Conservation (phyloP, 2,329 filamentous ascomycete species). For the Periconia sp. region DNA sequence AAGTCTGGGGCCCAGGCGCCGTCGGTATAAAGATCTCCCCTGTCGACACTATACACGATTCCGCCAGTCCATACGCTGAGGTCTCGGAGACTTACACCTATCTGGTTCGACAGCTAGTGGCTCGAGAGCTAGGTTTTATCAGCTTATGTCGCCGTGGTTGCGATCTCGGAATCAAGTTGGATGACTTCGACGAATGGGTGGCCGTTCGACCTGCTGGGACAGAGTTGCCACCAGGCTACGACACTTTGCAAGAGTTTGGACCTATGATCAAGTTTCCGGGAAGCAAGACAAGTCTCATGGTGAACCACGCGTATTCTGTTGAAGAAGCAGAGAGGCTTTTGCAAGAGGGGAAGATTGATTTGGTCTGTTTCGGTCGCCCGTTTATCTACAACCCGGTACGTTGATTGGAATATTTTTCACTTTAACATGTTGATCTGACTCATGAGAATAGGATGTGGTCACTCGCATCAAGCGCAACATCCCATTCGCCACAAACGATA, state of each 20-base stretch:
- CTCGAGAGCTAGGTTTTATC: constrained; percentile 7
- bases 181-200: too few relatives aligned
- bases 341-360: constrained; percentile 21
- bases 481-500: constrained; percentile 23
- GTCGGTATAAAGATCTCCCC: constrained; percentile 37
- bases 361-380: constrained; percentile 25
- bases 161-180: too few relatives aligned
- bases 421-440: background rate
- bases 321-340: constrained; percentile 26
- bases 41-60: constrained; percentile 22
- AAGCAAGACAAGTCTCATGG: constrained; percentile 30
- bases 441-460: constrained; percentile 13
- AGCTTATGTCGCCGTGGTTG: constrained; percentile 10
- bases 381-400: constrained; percentile 31
- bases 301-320: constrained; percentile 29
- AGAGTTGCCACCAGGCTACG: too few relatives aligned
- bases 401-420: background rate
- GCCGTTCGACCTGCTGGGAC: too few relatives aligned
- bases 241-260: constrained; percentile 27
- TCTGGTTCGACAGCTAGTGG: constrained; percentile 10
- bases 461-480: constrained; percentile 17
- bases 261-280: constrained; percentile 30
- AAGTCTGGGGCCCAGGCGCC: constrained; percentile 21
- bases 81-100: constrained; percentile 13
- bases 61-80: constrained; percentile 9